Conservation (phyloP, 2,329 filamentous ascomycete species). For the Periconia digitata region DNA sequence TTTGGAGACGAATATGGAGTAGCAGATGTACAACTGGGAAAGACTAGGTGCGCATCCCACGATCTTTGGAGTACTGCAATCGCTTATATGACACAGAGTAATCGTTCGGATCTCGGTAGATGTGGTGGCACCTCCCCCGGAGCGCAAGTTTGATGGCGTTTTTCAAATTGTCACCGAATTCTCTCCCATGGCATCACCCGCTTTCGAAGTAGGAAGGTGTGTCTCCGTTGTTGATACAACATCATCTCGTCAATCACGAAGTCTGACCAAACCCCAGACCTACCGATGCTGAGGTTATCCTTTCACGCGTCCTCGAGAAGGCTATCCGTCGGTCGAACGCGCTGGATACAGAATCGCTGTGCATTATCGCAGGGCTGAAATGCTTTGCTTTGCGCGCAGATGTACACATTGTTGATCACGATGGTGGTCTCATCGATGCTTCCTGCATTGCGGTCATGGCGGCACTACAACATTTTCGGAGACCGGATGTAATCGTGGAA, state of each 20-base stretch:
- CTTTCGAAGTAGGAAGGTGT: constrained; percentile 80
- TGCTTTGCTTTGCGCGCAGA: constrained; percentile 91
- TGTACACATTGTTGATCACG: constrained; percentile 86
- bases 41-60: constrained; percentile 68
- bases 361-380: constrained; percentile 85
- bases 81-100: constrained; percentile 57
- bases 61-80: constrained; percentile 8
- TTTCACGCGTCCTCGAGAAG: constrained; percentile 89
- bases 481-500: constrained; percentile 84
- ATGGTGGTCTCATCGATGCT: constrained; percentile 86
- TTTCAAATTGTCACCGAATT: constrained; percentile 92
- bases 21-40: constrained; percentile 83
- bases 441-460: constrained; percentile 86
- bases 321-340: constrained; percentile 89
- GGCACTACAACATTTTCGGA: constrained; percentile 85
- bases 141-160: constrained; percentile 92
- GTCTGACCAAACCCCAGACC: constrained; percentile 53
- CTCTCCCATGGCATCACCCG: constrained; percentile 86
- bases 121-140: constrained; percentile 79
- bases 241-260: too few relatives aligned
- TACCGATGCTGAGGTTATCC: constrained; percentile 79
- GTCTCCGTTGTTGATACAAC: constrained; percentile 21
- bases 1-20: constrained; percentile 93
- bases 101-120: constrained; percentile 84
- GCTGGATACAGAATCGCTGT: constrained; percentile 92